Evolutionary conservation across 2,329 filamentous ascomycete genomes (phyloP), one percentile per base, ranked within the genome.

Genomic region (Bipolaris sorokiniana): DNA sequence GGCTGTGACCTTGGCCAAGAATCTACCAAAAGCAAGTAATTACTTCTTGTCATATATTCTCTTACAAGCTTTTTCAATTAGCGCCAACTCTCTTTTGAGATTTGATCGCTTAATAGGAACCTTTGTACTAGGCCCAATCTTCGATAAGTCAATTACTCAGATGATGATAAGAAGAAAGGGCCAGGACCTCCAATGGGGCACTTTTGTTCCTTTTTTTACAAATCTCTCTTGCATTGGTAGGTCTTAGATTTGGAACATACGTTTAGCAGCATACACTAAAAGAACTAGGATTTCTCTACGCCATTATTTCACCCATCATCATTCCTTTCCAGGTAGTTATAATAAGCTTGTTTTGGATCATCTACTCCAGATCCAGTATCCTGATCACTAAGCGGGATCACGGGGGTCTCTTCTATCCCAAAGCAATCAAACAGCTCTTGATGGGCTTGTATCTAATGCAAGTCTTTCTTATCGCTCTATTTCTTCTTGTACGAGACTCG

Each of bases 1-100:
- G n/a, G 42, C 54, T 42, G 42, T 9, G 23, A 64, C 59, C 6
- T 41, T 64, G 15, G 61, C 51, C n/a, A 64, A 62, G 22, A 64
- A 64, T 13, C 44, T 64, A 16, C 59, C 22, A 23, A 64, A 64
- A 55, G 59, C 28, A 51, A 62, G 59, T n/a, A 64, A 64, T 16
- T 64, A 64, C 54, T 64, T 64, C 26, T 3, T 64, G 16, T 64
- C 40, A 1, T 64, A 64, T 40, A 47, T 64, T 28, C 51, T 64
- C 20, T 49, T 64, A 11, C 34, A 64, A 20, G 54, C 37, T 11
- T 37, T 64, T 9, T 64, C 45, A 5, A 28, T 56, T 3, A 62
- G 59, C 42, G 57, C 62, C 7, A 57, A 41, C 41, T 38, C 46
- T 16, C 16, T 64, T 0, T 11, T 64, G 15, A 33, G 42, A 11